These are phyloP conservation scores for Tetracentron sinense DNA, from an alignment of 164 flowering plant species.

Conservation along the genomic window DNA sequence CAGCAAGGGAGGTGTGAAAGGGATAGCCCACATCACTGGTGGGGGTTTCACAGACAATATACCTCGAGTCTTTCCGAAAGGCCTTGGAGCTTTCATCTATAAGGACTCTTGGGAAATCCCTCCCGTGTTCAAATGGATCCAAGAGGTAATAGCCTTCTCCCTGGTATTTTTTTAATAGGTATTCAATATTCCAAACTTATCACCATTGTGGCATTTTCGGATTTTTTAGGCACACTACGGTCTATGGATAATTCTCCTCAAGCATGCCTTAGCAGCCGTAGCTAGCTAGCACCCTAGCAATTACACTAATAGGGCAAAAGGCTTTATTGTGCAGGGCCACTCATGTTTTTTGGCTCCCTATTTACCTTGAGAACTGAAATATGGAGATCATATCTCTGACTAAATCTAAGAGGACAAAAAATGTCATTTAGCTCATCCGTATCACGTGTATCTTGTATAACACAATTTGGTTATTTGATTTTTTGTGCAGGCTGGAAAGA, in stretches of 20 bases:
- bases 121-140: slow-evolving; percentile 85
- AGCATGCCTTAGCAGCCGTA: too few relatives aligned
- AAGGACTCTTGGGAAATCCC: slow-evolving; percentile 73
- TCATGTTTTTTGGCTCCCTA: not conserved
- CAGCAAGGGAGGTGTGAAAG: slow-evolving; percentile 87
- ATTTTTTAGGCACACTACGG: too few relatives aligned
- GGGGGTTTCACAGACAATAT: slow-evolving; percentile 98
- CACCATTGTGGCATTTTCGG: too few relatives aligned
- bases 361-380: not conserved
- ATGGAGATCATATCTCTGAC: not conserved
- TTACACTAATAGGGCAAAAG: too few relatives aligned
- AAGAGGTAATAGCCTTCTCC: slow-evolving; percentile 53
- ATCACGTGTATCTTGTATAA: not conserved
- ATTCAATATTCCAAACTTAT: too few relatives aligned
- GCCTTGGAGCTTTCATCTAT: slow-evolving; percentile 75
- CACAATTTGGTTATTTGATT: not conserved
- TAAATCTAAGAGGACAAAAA: too few relatives aligned
- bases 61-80: slow-evolving; percentile 86
- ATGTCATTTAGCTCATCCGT: not conserved
- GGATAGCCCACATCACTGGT: slow-evolving; percentile 94
- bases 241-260: too few relatives aligned
- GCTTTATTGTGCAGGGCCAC: too few relatives aligned
- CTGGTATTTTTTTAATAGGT: not conserved
- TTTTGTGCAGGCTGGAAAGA: slow-evolving; percentile 55
- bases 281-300: too few relatives aligned